Evolutionary conservation across 768 basidiomycete genomes (phyloP), one percentile per base, ranked within the genome.

Genomic region (Tricholoma furcatifolium): DNA sequence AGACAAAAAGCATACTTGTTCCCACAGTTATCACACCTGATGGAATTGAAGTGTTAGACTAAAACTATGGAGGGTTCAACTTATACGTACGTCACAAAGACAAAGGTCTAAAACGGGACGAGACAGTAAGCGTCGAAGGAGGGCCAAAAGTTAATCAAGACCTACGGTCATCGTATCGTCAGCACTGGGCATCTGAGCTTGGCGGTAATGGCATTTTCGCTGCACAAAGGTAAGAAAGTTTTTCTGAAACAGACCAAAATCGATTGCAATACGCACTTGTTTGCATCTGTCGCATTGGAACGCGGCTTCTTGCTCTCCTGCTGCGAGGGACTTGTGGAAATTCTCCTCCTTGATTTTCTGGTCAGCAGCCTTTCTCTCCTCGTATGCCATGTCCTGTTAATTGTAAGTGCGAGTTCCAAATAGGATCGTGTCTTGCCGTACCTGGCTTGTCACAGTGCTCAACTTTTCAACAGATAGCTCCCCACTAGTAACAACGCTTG

Each of bases 221-320:
- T 88, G 55, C 23, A 17, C 17, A 60, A 35, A 40, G 18, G n/a
- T n/a, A 38, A 53, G 10, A 50, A 9, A 15, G 31, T 31, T 30
- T n/a, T 53, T n/a, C n/a, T n/a, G n/a, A n/a, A n/a, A n/a, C 43
- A 9, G 8, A 14, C 12, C 3, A n/a, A 31, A 14, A 38, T 49
- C 27, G 4, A 27, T 27, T 7, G 27, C 27, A 30, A 35, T 20
- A 51, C 78, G 40, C 46, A 81, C 84, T 81, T 95, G 89, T 62
- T 94, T 95, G 84, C 97, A 99, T 61, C 91, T 81, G 9, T 84
- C 80, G 65, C 97, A 99, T 67, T 98, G 93, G 89, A 99, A 99
- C 2, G 92, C 95, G 12, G 95, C 93, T 68, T 94, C 83, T 58
- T 85, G 86, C 61, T 95, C 88, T 2, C 80, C 89, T 0, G 96